These are phyloP conservation scores for Spinellus fusiger DNA, from an alignment of 192 early-diverging fungal genomes.

Conservation along the genomic window DNA sequence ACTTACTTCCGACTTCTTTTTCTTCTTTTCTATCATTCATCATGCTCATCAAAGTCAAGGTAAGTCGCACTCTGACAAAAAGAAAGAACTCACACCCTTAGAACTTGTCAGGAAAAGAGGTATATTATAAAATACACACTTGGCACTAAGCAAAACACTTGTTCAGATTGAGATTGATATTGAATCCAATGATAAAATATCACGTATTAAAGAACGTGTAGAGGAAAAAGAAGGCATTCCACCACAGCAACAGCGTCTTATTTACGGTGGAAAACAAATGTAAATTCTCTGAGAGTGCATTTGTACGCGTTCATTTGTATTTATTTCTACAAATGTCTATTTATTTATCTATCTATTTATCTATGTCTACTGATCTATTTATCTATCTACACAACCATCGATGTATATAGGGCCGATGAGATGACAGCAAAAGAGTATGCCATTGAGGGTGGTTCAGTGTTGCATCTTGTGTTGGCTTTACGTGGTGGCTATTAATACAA, in stretches of 20 bases:
- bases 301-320: neutral
- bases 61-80: constrained; percentile 18
- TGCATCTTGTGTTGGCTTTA: constrained; percentile 93
- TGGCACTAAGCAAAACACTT: neutral
- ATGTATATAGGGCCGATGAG: constrained; percentile 65
- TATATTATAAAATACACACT: constrained; percentile 28
- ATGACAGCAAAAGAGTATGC: constrained; percentile 60
- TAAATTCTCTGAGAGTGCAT: constrained; percentile 31
- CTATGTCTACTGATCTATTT: no score
- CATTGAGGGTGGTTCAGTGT: constrained; percentile 73
- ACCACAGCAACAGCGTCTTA: constrained; percentile 91
- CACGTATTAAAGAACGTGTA: constrained; percentile 85
- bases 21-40: constrained; percentile 1
- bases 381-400: neutral
- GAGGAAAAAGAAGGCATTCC: constrained; percentile 98
- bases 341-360: neutral
- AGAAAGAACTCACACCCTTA: constrained; percentile 14
- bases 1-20: neutral
- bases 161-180: constrained; percentile 87
- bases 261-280: constrained; percentile 94
- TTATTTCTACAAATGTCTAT: neutral
- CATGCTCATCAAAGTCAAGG: constrained; percentile 81
- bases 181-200: constrained; percentile 74
- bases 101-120: constrained; percentile 87
- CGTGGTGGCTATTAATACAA: constrained; percentile 67